phyloP scores from a whole-genome alignment of 441 rosid species.

The Geranium incanum region DNA sequence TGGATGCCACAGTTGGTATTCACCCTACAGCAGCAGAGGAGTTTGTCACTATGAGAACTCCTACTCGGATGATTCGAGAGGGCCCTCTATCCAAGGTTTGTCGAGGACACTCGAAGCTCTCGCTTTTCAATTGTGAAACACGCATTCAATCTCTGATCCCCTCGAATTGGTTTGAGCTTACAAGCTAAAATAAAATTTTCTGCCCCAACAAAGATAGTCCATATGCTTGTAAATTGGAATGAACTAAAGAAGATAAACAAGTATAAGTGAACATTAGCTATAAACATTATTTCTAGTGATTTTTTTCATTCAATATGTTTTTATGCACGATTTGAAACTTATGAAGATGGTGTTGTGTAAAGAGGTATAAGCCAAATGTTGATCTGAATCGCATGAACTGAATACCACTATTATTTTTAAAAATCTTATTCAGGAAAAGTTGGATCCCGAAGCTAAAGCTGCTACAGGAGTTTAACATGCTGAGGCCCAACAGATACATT shows the following conservation, averaged over 20 bases:
- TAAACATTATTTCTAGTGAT: neutral
- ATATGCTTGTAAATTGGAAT: neutral
- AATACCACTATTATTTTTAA: neutral
- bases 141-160: conserved; percentile 7
- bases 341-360: neutral
- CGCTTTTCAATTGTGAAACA: neutral
- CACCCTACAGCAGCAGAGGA: conserved; percentile 88
- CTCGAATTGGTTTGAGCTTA: neutral
- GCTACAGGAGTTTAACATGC: conserved; percentile 43
- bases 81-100: conserved; percentile 49
- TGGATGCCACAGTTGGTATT: conserved; percentile 77
- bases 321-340: neutral
- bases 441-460: conserved; percentile 46
- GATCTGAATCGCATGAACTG: neutral
- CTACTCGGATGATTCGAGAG: conserved; percentile 60
- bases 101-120: conserved; percentile 11
- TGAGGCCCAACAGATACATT: neutral
- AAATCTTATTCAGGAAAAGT: conserved; percentile 41
- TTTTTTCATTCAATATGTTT: neutral
- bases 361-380: neutral
- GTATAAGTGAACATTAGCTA: neutral
- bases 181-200: neutral
- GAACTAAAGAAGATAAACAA: neutral
- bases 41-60: conserved; percentile 81
- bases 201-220: neutral